These are phyloP conservation scores for Lycium ferocissimum DNA, from an alignment of 257 asterid species.

Conservation along the genomic window DNA sequence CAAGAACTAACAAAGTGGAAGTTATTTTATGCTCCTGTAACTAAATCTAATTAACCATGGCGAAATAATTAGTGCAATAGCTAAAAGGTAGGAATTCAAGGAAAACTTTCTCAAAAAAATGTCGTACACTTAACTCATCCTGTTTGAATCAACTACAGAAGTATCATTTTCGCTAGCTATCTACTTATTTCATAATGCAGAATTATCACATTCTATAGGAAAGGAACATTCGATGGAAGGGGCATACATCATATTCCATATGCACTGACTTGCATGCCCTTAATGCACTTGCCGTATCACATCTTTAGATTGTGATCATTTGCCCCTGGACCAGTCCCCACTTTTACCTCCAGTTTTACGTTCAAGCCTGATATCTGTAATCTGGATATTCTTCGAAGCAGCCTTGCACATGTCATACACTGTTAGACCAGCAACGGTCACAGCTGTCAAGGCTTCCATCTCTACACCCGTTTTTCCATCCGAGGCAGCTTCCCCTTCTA, in stretches of 20 bases:
- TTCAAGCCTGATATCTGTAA: constrained; percentile 70
- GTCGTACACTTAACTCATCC: neutral
- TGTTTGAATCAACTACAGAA: neutral
- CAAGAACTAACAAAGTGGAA: neutral
- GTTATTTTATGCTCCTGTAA: neutral
- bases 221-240: neutral
- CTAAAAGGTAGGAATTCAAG: neutral
- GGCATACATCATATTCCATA: neutral
- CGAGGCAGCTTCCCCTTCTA: constrained; percentile 44
- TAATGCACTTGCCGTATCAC: neutral
- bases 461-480: constrained; percentile 75
- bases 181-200: constrained; percentile 17
- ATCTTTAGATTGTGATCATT: constrained; percentile 18
- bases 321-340: constrained; percentile 78
- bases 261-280: neutral
- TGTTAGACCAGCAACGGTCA: constrained; percentile 75
- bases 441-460: constrained; percentile 93
- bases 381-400: constrained; percentile 70
- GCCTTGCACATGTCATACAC: constrained; percentile 94
- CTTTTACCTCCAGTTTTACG: constrained; percentile 82
- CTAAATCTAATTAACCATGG: neutral
- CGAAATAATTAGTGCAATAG: neutral
- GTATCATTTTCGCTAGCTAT: constrained; percentile 19
- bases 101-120: neutral
- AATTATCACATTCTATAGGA: neutral